Percentiles rank a stretch among this genome's conserved stretches.
Conservation (phyloP, 495 filamentous ascomycete species). For the Podospora didyma region DNA sequence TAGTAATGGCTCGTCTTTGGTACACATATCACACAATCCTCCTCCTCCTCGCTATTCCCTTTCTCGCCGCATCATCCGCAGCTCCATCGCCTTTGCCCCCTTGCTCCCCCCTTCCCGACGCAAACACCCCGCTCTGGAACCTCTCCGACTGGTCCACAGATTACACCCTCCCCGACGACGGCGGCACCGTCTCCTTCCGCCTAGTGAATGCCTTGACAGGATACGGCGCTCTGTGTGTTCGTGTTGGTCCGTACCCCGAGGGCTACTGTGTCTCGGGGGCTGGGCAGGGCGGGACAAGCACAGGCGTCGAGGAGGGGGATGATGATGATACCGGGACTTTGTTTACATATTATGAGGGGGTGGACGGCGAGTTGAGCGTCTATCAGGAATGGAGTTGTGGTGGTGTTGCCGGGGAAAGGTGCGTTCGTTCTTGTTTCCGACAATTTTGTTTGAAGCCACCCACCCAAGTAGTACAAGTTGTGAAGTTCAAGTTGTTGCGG, state of each 20-base stretch:
- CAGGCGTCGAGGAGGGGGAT: too few relatives aligned
- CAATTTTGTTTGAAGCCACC: neutral
- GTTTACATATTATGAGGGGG: slow-evolving; percentile 7
- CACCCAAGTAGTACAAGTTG: slow-evolving; percentile 2
- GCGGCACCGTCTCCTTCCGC: slow-evolving; percentile 6
- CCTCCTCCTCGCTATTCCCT: neutral
- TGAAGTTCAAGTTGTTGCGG: neutral
- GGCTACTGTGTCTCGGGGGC: slow-evolving; percentile 8
- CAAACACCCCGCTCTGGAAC: slow-evolving; percentile 8
- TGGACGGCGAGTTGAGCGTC: slow-evolving; percentile 8
- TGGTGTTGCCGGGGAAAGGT: neutral
- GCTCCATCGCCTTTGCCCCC: neutral
- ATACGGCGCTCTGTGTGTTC: slow-evolving; percentile 7
- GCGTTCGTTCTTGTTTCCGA: slow-evolving; percentile 2
- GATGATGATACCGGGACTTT: slow-evolving; percentile 5
- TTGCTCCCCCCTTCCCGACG: neutral
- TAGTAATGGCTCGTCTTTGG: neutral
- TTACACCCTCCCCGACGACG: slow-evolving; percentile 8
- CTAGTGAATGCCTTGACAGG: slow-evolving; percentile 7
- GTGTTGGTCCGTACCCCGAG: slow-evolving; percentile 3
- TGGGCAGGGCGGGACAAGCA: neutral
- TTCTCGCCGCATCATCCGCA: neutral
- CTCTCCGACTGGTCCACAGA: slow-evolving; percentile 10
- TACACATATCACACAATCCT: neutral
- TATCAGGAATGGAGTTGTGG: slow-evolving; percentile 13